Conservation (phyloP, 768 basidiomycete species). For the Leccinellum rugosiceps region DNA sequence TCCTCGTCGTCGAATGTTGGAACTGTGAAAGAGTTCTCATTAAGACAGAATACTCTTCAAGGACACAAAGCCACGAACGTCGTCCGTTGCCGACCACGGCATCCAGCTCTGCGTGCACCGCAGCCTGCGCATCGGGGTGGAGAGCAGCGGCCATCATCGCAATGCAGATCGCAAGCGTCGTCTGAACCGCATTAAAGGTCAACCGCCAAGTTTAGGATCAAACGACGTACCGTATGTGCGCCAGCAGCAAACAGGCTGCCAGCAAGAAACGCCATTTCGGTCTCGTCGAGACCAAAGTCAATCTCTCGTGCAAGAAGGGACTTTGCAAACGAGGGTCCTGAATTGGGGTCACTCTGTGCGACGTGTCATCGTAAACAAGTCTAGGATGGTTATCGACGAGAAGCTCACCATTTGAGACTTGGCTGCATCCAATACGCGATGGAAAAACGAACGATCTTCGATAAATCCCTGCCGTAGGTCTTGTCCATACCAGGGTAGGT, state of each 20-base stretch:
- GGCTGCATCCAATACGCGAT: constrained; percentile 41
- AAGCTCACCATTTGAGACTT: constrained; percentile 38
- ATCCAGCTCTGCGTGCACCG: constrained; percentile 54
- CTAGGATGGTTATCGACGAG: not conserved
- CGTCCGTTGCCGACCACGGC: constrained; percentile 38
- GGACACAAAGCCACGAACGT: not conserved
- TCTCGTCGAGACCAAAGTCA: constrained; percentile 46
- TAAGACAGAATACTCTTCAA: too few relatives aligned
- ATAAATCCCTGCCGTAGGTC: constrained; percentile 50
- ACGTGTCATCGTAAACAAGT: not conserved
- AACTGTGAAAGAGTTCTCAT: constrained; percentile 15
- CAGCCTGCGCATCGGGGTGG: constrained; percentile 45
- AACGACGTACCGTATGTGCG: constrained; percentile 40
- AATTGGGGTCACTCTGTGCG: constrained; percentile 3
- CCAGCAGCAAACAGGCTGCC: constrained; percentile 58
- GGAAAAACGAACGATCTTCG: constrained; percentile 47
- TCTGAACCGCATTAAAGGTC: constrained; percentile 18
- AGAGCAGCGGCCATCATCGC: constrained; percentile 46
- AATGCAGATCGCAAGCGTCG: constrained; percentile 47
- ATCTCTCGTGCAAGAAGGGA: constrained; percentile 48
- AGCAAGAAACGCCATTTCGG: constrained; percentile 54
- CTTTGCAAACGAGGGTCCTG: constrained; percentile 48
- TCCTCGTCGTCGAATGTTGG: constrained; percentile 35
- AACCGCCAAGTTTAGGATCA: not conserved
- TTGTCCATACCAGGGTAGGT: constrained; percentile 56